A percentile compares a stretch with the other conserved stretches of the same genome.
phyloP scores from a whole-genome alignment of 495 filamentous ascomycete species.

The Amniculicola lignicola region DNA sequence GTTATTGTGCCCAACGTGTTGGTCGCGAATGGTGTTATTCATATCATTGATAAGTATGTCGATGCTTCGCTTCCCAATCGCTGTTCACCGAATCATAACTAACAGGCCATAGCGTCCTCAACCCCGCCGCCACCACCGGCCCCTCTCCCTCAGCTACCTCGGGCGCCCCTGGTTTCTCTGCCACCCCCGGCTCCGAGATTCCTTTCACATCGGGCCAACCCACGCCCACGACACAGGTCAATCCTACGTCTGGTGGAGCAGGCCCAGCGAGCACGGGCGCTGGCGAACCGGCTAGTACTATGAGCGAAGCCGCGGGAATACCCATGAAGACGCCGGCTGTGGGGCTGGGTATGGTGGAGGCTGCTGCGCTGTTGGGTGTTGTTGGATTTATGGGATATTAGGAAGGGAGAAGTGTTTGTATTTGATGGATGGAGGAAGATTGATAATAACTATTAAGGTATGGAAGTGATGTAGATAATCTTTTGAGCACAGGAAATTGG shows the following conservation, averaged over 20 bases:
- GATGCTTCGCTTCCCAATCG: conserved; percentile 1
- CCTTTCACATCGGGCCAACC: conserved; percentile 42
- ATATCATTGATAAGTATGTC: conserved; percentile 57
- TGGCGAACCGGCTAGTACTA: not conserved
- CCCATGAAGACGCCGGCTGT: conserved; percentile 41
- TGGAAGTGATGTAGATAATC: no score
- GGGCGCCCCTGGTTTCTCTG: conserved; percentile 52
- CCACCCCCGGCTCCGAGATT: conserved; percentile 39
- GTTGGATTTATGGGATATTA: conserved; percentile 32
- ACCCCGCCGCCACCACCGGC: conserved; percentile 52
- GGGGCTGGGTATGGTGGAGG: conserved; percentile 32
- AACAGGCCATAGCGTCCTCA: conserved; percentile 52
- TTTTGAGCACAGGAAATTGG: no score
- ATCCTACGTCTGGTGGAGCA: conserved; percentile 16
- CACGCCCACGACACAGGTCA: conserved; percentile 30
- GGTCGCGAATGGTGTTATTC: conserved; percentile 63
- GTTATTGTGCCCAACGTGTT: conserved; percentile 60
- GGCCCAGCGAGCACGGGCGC: conserved; percentile 21
- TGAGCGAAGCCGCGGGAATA: conserved; percentile 7
- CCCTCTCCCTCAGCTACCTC: conserved; percentile 48
- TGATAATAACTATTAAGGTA: no score
- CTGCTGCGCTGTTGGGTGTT: conserved; percentile 45
- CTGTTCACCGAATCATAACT: not conserved
- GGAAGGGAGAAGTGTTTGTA: no score
- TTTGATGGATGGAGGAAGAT: no score